Conservation (phyloP, 1,139 yeast genomes). For the Hansenula anomala region DNA sequence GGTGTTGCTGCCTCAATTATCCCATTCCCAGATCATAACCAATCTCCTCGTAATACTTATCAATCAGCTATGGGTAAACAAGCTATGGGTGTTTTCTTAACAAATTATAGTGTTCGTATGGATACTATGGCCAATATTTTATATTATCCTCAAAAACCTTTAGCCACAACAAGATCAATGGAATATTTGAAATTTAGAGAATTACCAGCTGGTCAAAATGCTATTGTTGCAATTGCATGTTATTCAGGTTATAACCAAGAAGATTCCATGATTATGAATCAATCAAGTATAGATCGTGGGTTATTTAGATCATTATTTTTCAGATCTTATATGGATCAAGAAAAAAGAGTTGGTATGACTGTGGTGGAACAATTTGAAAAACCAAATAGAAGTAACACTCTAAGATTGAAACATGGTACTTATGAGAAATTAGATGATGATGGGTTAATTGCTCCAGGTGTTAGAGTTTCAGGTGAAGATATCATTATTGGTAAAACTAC, state of each 20-base stretch:
- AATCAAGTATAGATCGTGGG: constrained; percentile 95
- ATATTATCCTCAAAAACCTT: constrained; percentile 97
- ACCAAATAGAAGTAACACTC: constrained; percentile 90
- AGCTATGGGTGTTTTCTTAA: constrained; percentile 99
- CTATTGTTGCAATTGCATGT: constrained; percentile 96
- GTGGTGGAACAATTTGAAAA: constrained; percentile 94
- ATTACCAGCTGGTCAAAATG: constrained; percentile 98
- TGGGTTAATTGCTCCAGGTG: constrained; percentile 97
- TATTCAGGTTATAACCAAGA: constrained; percentile 99
- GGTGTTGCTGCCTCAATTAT: constrained; percentile 98
- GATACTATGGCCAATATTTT: constrained; percentile 98
- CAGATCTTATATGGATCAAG: constrained; percentile 98
- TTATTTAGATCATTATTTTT: constrained; percentile 91
- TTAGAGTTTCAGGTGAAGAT: constrained; percentile 97
- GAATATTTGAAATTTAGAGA: constrained; percentile 96
- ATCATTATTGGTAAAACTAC: constrained; percentile 98
- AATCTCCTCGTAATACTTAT: constrained; percentile 98
- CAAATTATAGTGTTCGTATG: constrained; percentile 95
- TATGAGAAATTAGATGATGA: constrained; percentile 97
- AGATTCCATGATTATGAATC: constrained; percentile 99
- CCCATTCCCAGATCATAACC: constrained; percentile 99
- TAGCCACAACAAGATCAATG: constrained; percentile 99
- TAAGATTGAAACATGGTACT: constrained; percentile 95
- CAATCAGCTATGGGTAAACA: constrained; percentile 99
- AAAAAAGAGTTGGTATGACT: constrained; percentile 97